Base-by-base conservation (phyloP, 2,329 filamentous ascomycete species). In the Hypoxylon sp. region DNA sequence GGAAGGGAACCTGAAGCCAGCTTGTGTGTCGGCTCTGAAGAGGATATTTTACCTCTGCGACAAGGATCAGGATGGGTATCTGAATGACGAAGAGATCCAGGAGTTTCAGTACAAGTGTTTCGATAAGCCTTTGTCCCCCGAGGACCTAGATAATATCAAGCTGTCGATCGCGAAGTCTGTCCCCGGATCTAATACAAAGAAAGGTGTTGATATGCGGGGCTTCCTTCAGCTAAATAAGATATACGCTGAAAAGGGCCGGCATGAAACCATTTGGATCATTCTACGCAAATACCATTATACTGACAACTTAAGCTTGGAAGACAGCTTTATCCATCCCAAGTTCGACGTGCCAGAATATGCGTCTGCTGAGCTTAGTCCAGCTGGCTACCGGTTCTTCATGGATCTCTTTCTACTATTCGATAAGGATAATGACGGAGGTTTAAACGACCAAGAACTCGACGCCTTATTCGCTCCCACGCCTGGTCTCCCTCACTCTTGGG, bases 241-340 rank as follows among this genome's bases (percentile, higher is more conserved):
- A 64, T 99, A 98, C 78, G 96, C 94, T 0, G 95, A 98, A 78
- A 98, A 98, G 79, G 96, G 96, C 11, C 92, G 96, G 11, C 96
- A 99, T 78, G 96, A 99, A 81, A 99, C 96, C 0, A 96, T 98
- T 47, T 99, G 96, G 96, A 94, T 97, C 68, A 98, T 99, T 67
- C 82, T 99, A 69, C 89, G 96, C 63, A 94, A 96, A 73, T 97
- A 97, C 74, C 93, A 97, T 76, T 98, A 99, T 77, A 98, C 95
- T 0, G 96, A 98, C 82, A 98, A 94, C 78, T 83, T 99, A 51
- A 97, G 93, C 69, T 83, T 99, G 42, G 94, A 95, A 75, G 94
- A 98, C 77, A 92, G 86, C 73, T 98, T 98, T 78, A 85, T 99
- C 24, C 93, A 94, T 74, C 96, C 96, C 14, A 97, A 94, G 74